Evolutionary conservation across 345 rosid genomes (phyloP), one percentile per base, ranked within the genome.

Genomic region (Mangifera indica): DNA sequence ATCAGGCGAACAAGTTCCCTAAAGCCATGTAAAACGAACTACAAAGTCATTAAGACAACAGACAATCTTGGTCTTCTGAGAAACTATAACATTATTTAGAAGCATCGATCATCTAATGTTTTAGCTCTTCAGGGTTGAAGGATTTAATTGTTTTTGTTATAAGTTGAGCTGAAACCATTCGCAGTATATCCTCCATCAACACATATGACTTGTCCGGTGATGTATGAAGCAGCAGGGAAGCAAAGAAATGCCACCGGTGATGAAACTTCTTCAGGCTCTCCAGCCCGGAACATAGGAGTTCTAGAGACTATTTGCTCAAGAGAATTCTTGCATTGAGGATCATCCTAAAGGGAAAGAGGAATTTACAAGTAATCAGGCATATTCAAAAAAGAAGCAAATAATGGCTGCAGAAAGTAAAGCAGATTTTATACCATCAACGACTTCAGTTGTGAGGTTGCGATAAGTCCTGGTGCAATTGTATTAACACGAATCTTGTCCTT

Each of bases 191-290:
- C 66, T 20, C 66, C 66, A 60, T 82, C 84, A 37, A 82, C 84
- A n/a, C 76, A 59, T 22, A 82, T 74, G 60, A 77, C 73, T 72
- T 82, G 86, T 17, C 86, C 86, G 0, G 88, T 85, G 56, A 82
- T 76, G 61, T 82, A 85, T 11, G 88, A 82, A 25, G 88, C 86
- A 15, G 80, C 84, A 5, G 83, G 83, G 2, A 84, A 72, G 79
- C 85, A 80, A 49, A 84, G 84, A 66, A 77, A 80, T 14, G 77
- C 83, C 22, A 73, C 87, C 55, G 75, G 61, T 8, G 82, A 75
- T 13, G 87, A 79, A 18, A 84, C 82, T 70, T 84, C 85, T 12
- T 53, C 24, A 0, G 87, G 75, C 73, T 84, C 85, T 40, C 72
- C 87, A 3, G 77, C 29, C 8, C 85, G 81, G 60, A 69, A 72